phyloP scores from a whole-genome alignment of 163 green algal genomes.

The Prototheca cutis region DNA sequence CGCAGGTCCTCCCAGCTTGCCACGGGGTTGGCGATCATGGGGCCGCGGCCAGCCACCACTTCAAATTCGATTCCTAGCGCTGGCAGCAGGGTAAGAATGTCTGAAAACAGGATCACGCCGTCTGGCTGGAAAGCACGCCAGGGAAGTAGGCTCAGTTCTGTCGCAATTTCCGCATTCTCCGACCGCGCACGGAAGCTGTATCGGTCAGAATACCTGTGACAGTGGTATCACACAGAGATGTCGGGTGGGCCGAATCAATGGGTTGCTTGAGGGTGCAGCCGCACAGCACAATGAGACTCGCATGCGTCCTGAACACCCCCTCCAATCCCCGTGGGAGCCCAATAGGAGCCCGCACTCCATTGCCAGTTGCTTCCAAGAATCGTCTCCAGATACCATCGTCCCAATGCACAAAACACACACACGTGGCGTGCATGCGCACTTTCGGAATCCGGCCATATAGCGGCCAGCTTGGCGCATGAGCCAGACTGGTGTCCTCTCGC shows the following conservation, averaged over 20 bases:
- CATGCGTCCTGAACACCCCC: background rate
- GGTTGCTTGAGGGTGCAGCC: too few relatives aligned
- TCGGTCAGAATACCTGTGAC: conserved; percentile 75
- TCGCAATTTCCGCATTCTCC: conserved; percentile 93
- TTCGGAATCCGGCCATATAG: conserved; percentile 96
- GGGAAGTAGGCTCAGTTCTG: conserved; percentile 90
- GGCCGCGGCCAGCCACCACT: conserved; percentile 89
- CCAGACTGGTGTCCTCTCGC: conserved; percentile 93
- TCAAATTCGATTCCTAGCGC: conserved; percentile 97
- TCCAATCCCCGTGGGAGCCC: too few relatives aligned
- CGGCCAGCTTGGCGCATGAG: conserved; percentile 97
- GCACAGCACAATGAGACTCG: background rate
- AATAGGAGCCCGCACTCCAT: too few relatives aligned
- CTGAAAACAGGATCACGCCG: conserved; percentile 97
- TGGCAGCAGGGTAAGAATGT: conserved; percentile 97
- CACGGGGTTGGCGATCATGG: conserved; percentile 73
- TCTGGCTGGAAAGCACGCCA: conserved; percentile 86
- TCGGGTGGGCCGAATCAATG: too few relatives aligned
- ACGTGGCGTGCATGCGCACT: conserved; percentile 36
- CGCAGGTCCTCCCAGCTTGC: conserved; percentile 51
- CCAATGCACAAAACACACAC: background rate
- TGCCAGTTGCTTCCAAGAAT: too few relatives aligned
- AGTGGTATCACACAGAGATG: background rate
- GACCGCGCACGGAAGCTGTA: conserved; percentile 84
- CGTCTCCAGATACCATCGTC: too few relatives aligned